Base-by-base conservation (phyloP, 352 stramenopile species). In the Globisporangium sylvaticum region DNA sequence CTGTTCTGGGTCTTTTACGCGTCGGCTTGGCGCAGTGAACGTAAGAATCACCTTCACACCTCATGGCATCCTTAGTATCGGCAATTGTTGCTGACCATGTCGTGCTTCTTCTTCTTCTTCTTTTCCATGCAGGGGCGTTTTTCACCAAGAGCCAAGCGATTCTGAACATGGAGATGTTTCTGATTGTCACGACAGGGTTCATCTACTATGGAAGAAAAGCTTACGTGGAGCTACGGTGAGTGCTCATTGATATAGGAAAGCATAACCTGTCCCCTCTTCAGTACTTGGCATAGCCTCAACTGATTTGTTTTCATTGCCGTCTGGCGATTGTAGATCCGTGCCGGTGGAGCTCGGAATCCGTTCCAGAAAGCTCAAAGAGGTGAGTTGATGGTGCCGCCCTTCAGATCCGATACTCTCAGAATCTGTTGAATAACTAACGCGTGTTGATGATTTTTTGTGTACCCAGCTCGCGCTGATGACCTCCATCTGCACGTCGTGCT, bases 1-100 rank as follows among this genome's bases (percentile, higher is more conserved):
- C 62, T 91, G 24, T 92, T 89, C 55, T 94, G 86, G 86, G 70
- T 91, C n/a, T 85, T 90, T 27, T 92, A 91, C 46, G 86, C 84
- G 7, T 90, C 86, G 2, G 74, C 81, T 22, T 92, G 83, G 81
- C 80, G 78, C 34, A 80, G 73, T 9, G 86, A 94, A 37, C 79
- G 86, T 94, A 81, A 25, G 82, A 12, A 22, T 14, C 42, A 24
- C 42, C 12, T 12, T 50, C 42, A 24, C 42, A 50, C 42, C 15
- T n/a, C 20, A 3, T 10, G 20, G 5, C 6, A 4, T 22, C 20
- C 42, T 50, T 4, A 22, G 8, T 50, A 8, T 12, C 6, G 6
- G 77, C 1, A 12, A 14, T n/a, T 20, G 1, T 20, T 54, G 4
- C 22, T 54, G 24, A 58, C 18, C 22, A 65, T 50, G 3, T 4